Evolutionary conservation across 164 flowering plant genomes (phyloP).

Genomic region (Echeveria elegans): DNA sequence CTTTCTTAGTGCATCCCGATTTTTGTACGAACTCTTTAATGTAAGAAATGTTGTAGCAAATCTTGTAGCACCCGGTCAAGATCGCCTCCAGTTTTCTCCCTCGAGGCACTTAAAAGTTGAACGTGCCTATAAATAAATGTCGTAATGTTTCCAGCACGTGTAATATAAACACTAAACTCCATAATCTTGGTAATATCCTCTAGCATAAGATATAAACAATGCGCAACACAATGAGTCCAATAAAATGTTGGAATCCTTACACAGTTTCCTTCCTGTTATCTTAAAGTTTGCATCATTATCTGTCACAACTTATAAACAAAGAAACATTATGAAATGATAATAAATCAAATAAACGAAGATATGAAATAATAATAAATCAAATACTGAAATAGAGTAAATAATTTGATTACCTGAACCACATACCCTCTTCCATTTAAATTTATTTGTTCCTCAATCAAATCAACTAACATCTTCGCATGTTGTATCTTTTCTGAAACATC

Average conservation of each 20-base stretch:
- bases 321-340: no score
- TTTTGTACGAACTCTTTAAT: neutral
- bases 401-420: no score
- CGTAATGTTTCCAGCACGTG: neutral
- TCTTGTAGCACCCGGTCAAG: neutral
- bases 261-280: neutral
- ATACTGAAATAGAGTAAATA: no score
- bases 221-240: neutral
- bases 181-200: no score
- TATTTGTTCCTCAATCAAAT: no score
- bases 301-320: neutral
- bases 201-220: neutral
- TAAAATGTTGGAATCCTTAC: neutral
- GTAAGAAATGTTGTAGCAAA: neutral
- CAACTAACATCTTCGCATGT: no score
- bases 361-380: no score
- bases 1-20: no score
- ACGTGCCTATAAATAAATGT: neutral
- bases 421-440: no score
- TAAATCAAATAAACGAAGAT: no score
- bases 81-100: neutral
- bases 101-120: neutral
- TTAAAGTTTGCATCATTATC: neutral
- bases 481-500: no score
- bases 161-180: no score